phyloP scores from a whole-genome alignment of 139 green algal genomes.

The Chlamydomonas incerta region DNA sequence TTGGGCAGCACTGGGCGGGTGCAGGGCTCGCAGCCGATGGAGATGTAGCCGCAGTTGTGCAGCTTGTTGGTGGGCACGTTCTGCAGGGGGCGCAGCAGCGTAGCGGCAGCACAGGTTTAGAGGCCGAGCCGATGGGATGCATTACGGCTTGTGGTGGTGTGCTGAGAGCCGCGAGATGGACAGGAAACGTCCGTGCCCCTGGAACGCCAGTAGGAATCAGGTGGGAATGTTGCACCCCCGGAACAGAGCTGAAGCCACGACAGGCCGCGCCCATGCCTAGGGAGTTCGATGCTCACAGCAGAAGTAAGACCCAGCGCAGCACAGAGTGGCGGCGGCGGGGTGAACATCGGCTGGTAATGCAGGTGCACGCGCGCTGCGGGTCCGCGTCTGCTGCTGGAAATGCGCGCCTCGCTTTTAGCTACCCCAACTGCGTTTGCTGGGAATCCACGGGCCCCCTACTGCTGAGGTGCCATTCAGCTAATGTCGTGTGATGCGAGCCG shows the following conservation, averaged over 20 bases:
- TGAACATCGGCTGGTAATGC: background rate
- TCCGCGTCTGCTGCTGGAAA: background rate
- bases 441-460: too few species aligned
- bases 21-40: constrained; percentile 98
- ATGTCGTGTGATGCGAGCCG: background rate
- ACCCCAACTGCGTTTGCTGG: too few species aligned
- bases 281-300: background rate
- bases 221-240: background rate
- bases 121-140: too few species aligned
- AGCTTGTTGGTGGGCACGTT: constrained; percentile 93
- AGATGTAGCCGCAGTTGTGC: constrained; percentile 92
- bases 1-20: constrained; percentile 95
- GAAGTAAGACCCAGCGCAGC: constrained; percentile 18
- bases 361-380: background rate
- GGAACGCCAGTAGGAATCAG: background rate
- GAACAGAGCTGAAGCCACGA: constrained; percentile 10
- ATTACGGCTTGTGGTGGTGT: too few species aligned
- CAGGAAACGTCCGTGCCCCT: background rate
- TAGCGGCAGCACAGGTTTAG: too few species aligned
- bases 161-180: background rate
- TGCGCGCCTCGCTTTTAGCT: too few species aligned
- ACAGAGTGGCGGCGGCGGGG: background rate
- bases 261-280: constrained; percentile 7
- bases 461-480: too few species aligned
- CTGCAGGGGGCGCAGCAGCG: constrained; percentile 39